phyloP scores from a whole-genome alignment of 2,329 filamentous ascomycete genomes.

The Graphilbum ipis-grandicollis region DNA sequence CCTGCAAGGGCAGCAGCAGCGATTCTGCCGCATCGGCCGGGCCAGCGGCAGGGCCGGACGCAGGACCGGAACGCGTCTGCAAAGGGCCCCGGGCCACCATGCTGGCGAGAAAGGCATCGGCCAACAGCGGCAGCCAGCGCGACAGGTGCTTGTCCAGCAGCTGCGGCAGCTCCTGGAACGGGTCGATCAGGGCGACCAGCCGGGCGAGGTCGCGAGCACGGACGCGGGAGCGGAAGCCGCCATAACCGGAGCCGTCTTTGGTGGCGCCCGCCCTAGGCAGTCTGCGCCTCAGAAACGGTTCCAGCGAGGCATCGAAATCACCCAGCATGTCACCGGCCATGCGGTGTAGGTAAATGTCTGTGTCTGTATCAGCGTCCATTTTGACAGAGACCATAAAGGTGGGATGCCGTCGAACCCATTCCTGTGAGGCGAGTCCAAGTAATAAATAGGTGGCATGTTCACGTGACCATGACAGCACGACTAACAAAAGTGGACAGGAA shows the following conservation, averaged over 20 bases:
- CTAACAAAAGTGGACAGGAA: too few species aligned
- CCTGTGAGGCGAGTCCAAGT: too few species aligned
- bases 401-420: too few species aligned
- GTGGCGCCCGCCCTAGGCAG: constrained; percentile 17
- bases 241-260: constrained; percentile 9
- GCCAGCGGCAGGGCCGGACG: too few species aligned
- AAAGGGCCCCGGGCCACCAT: constrained; percentile 3
- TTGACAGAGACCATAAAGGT: too few species aligned
- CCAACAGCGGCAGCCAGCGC: constrained; percentile 54
- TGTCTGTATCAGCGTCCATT: constrained; percentile 47
- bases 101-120: constrained; percentile 55
- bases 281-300: constrained; percentile 25
- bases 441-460: too few species aligned
- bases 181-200: constrained; percentile 42
- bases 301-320: constrained; percentile 37
- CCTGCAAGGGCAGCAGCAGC: constrained; percentile 38
- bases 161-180: constrained; percentile 91
- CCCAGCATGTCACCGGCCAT: constrained; percentile 39
- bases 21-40: constrained; percentile 7
- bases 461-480: too few species aligned
- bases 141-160: constrained; percentile 74
- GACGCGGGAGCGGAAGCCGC: constrained; percentile 2
- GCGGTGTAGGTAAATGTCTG: constrained; percentile 45
- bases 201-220: constrained; percentile 10
- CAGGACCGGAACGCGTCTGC: neutral